Base-by-base conservation (phyloP, 108 stramenopile species). In the Skeletonema grethae region DNA sequence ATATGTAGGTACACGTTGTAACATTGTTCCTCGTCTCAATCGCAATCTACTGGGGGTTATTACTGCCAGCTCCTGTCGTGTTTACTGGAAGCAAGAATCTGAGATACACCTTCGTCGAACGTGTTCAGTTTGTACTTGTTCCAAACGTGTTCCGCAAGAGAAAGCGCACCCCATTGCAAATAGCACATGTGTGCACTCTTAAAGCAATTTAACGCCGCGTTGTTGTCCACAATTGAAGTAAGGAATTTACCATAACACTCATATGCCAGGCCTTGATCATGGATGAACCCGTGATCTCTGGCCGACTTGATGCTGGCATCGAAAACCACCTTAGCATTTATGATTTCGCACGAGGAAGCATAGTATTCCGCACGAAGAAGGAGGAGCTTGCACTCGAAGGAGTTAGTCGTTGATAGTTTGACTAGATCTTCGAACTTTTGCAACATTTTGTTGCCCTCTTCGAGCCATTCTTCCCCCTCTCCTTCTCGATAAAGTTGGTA, bases 221-320 rank as follows among this genome's bases (percentile, higher is more conserved):
- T 43, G 38, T 39, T 65, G 16, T 43, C 25, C 29, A 28, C 63
- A 20, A 28, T 25, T 10, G 63, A 60, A 15, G n/a, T 15, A 4
- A 60, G 32, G 7, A 64, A 64, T 22, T 45, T 45, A 35, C 63
- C 63, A 35, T 45, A 28, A 11, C 13, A 36, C 39, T 68, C 67
- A 20, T 29, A 57, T 56, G 67, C 67, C 1, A 68, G 20, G 16
- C 35, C 67, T 53, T 56, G 56, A 9, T 68, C 67, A 29, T 57
- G 9, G 28, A 68, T 32, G n/a, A 9, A 55, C 29, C 36, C 56
- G 13, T 57, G 55, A 35, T 55, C 55, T 5, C 55, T 12, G 11
- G 67, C 50, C 4, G 67, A 32, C 16, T 36, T 18, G 30, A 55
- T 55, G 48, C 46, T 50, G 7, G 48, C 48, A 11, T 68, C 11